Evolutionary conservation across 331 rosid species (phyloP), one percentile per base, ranked within the genome.

Genomic region (Prunus yedoensis): DNA sequence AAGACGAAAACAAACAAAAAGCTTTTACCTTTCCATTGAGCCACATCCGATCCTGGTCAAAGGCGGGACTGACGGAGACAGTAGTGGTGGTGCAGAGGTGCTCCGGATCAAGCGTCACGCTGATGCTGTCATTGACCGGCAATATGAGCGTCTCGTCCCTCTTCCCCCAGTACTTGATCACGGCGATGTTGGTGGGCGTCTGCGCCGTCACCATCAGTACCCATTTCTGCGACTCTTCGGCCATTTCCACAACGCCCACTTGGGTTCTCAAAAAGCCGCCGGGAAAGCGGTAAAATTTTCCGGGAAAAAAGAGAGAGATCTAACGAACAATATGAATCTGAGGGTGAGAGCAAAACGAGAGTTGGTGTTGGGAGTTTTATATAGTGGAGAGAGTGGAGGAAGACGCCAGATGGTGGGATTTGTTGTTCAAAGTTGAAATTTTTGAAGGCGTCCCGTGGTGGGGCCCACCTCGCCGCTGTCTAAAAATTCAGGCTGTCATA

Each of bases 41-140:
- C 97, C 97, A 94, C 99, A 94, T 92, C 43, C 97, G 96, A 81
- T 94, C 99, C 17, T 84, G 84, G 1, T 81, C 81, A 54, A 94
- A 94, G 81, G 76, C 23, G 6, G 99, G 97, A 71, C 97, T 92
- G 65, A 90, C 99, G 58, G 99, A 92, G 58, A 94, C 99, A 18
- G 99, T 92, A 84, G 99, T 94, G 46, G 92, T 94, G 7, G 99
- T 92, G 70, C 99, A 94, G 62, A 94, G 97, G 64, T 94, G 97
- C 53, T 11, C 76, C 27, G 97, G 99, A 84, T 94, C 99, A 79
- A 21, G 97, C 60, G 99, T 94, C 13, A 92, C 97, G 65, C 99
- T 94, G 71, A 92, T 94, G 71, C 99, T 94, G 70, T 94, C 99
- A 61, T 94, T 94, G 10, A 94, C 90, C 1, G 99, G 97, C 78